These are phyloP conservation scores for Maudiozyma barnettii DNA, from an alignment of 805 yeast species.

Conservation along the genomic window DNA sequence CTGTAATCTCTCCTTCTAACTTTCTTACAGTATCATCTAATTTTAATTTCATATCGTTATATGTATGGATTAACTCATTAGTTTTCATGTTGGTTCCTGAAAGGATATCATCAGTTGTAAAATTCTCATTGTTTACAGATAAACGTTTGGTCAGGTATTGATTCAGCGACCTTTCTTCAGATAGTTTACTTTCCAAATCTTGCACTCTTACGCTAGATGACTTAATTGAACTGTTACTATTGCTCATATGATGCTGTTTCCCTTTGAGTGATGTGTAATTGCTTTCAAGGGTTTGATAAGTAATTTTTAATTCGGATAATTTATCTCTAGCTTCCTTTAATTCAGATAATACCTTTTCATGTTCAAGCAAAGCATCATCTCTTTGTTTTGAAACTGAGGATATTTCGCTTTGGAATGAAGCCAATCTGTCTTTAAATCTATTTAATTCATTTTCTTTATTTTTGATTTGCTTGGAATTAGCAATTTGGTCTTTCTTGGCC, in stretches of 20 bases:
- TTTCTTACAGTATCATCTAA: constrained; percentile 44
- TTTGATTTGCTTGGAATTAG: constrained; percentile 28
- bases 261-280: constrained; percentile 31
- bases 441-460: constrained; percentile 31
- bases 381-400: constrained; percentile 24
- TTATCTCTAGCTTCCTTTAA: constrained; percentile 23
- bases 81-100: constrained; percentile 8
- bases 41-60: constrained; percentile 39
- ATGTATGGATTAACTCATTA: constrained; percentile 15
- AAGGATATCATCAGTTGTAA: neutral
- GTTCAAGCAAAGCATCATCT: constrained; percentile 23
- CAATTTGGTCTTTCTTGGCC: constrained; percentile 31
- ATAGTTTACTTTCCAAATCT: constrained; percentile 29
- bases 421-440: constrained; percentile 20
- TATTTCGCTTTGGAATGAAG: constrained; percentile 21
- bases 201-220: constrained; percentile 33
- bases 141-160: constrained; percentile 24
- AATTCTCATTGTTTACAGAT: constrained; percentile 4
- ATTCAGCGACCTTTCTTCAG: constrained; percentile 26
- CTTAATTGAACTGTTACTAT: constrained; percentile 35
- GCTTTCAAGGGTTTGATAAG: constrained; percentile 35
- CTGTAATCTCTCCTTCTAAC: constrained; percentile 37
- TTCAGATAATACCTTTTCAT: constrained; percentile 20
- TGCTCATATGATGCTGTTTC: constrained; percentile 8
- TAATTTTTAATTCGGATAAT: constrained; percentile 15